A percentile compares a stretch with the other conserved stretches of the same genome.
Evolutionary conservation across 352 stramenopile genomes (phyloP).

Genomic region (Blastocystis sp.): DNA sequence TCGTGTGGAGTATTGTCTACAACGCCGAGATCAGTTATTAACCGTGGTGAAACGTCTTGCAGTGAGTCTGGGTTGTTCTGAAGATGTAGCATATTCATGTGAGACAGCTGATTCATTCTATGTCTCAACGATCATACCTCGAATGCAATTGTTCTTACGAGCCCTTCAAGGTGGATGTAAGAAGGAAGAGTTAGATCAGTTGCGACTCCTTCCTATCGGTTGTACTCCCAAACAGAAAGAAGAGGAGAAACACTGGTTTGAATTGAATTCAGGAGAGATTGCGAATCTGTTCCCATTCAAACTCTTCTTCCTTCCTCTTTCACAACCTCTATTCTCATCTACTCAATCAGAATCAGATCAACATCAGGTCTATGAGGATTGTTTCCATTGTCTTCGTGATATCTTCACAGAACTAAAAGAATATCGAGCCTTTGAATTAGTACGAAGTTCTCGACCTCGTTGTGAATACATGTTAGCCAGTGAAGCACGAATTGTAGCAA

Average conservation of each 20-base stretch:
- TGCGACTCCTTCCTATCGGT: not conserved
- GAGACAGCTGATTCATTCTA: constrained; percentile 90
- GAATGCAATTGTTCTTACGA: constrained; percentile 71
- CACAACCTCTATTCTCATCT: not conserved
- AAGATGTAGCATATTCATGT: constrained; percentile 82
- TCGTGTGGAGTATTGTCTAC: constrained; percentile 80
- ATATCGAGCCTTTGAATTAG: constrained; percentile 86
- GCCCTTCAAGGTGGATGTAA: not conserved
- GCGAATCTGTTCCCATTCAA: constrained; percentile 71
- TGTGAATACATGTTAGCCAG: constrained; percentile 87
- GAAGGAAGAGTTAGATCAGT: not conserved
- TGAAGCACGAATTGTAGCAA: constrained; percentile 82
- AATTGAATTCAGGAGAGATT: constrained; percentile 32
- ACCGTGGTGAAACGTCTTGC: constrained; percentile 83
- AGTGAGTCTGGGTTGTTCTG: constrained; percentile 74
- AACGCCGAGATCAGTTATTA: constrained; percentile 74
- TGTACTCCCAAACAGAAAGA: not conserved
- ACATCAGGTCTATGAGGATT: constrained; percentile 61
- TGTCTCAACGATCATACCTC: constrained; percentile 76
- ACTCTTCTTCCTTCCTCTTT: constrained; percentile 67
- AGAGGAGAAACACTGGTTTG: constrained; percentile 12
- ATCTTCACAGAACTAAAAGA: constrained; percentile 85
- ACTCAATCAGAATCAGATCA: not conserved
- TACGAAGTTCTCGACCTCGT: constrained; percentile 80
- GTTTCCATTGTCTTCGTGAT: constrained; percentile 72